Evolutionary conservation across 345 rosid genomes (phyloP).

Genomic region (Salix purpurea): DNA sequence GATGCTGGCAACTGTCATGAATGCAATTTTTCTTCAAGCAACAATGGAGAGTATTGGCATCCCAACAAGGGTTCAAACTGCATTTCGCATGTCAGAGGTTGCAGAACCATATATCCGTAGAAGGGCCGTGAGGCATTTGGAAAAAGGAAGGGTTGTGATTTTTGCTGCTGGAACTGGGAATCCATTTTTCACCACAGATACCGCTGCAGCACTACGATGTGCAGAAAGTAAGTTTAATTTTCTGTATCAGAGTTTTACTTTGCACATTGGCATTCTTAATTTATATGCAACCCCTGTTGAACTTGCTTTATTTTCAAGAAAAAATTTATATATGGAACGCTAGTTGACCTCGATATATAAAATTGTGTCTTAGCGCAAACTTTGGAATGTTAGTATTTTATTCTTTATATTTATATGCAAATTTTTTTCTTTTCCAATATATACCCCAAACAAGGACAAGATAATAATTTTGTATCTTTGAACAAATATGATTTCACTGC

Average conservation of each 20-base stretch:
- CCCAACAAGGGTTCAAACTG: constrained; percentile 90
- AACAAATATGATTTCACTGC: not conserved
- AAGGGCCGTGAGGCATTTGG: constrained; percentile 84
- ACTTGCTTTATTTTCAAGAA: not conserved
- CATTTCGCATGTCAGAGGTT: constrained; percentile 94
- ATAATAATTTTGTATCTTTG: not conserved
- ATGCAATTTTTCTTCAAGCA: constrained; percentile 91
- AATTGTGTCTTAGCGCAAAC: not conserved
- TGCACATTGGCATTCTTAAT: not conserved
- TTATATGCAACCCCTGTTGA: not conserved
- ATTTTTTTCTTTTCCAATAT: not conserved
- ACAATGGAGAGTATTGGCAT: constrained; percentile 97
- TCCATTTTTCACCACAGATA: constrained; percentile 94
- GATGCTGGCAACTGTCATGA: constrained; percentile 97
- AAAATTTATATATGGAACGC: not conserved
- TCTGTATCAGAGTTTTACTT: not conserved
- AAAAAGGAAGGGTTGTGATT: constrained; percentile 95
- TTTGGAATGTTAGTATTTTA: too few relatives aligned
- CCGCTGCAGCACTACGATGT: constrained; percentile 94
- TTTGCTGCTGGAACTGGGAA: constrained; percentile 97
- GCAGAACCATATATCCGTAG: constrained; percentile 94
- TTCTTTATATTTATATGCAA: not conserved
- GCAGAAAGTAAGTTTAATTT: constrained; percentile 72
- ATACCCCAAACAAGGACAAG: not conserved
- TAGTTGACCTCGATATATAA: not conserved